Evolutionary conservation across 805 yeast genomes (phyloP).

Genomic region (Monosporozyma servazzii): DNA sequence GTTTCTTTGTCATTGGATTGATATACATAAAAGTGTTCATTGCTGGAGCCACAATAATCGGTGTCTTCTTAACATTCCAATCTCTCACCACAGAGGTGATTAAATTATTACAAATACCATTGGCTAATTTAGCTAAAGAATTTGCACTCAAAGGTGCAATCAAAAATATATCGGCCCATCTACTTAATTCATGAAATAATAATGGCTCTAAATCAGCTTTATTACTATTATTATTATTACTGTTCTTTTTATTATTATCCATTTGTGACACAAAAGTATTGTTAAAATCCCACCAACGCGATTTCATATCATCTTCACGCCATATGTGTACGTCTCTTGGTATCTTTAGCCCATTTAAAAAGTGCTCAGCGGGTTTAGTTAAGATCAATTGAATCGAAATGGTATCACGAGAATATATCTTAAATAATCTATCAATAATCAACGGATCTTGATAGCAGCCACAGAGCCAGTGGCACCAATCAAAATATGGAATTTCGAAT

Average conservation of each 20-base stretch:
- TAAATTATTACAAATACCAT: conserved; percentile 71
- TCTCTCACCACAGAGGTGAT: conserved; percentile 65
- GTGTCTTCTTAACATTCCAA: conserved; percentile 62
- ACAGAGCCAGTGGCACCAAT: conserved; percentile 95
- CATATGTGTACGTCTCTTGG: conserved; percentile 72
- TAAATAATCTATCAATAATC: conserved; percentile 78
- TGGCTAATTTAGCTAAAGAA: conserved; percentile 62
- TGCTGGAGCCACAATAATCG: conserved; percentile 71
- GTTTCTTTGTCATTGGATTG: conserved; percentile 69
- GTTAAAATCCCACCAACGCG: conserved; percentile 2
- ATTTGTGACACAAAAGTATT: conserved; percentile 11
- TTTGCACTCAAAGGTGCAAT: conserved; percentile 77
- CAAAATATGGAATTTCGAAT: conserved; percentile 76
- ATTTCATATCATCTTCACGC: conserved; percentile 66
- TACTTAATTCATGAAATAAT: conserved; percentile 65
- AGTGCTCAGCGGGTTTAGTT: conserved; percentile 68
- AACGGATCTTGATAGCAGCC: conserved; percentile 86
- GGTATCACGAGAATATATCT: conserved; percentile 62
- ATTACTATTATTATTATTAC: conserved; percentile 8
- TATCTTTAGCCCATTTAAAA: conserved; percentile 51
- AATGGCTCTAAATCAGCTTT: conserved; percentile 46
- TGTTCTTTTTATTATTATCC: conserved; percentile 8
- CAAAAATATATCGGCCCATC: conserved; percentile 76
- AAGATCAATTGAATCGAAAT: conserved; percentile 79
- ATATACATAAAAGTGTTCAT: conserved; percentile 83